phyloP scores from a whole-genome alignment of 2,329 filamentous ascomycete species.

The Hymenoscyphus infarciens region DNA sequence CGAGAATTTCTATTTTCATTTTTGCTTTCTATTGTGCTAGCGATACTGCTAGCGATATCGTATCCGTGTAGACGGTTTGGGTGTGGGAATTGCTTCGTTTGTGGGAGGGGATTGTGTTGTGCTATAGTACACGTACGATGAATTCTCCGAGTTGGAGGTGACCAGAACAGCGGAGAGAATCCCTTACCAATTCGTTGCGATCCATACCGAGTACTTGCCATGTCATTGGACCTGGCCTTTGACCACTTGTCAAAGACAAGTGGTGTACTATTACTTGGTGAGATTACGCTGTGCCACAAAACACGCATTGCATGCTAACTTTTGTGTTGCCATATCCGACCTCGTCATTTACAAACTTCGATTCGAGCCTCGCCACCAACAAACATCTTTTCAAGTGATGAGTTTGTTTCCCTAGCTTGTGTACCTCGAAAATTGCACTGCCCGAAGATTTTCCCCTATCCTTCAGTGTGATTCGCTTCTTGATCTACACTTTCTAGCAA shows the following conservation, averaged over 20 bases:
- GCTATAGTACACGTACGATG: not conserved
- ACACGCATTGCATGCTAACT: not conserved
- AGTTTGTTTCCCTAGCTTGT: not conserved
- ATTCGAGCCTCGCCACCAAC: not conserved
- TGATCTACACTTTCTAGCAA: not conserved
- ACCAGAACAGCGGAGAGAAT: too few relatives aligned
- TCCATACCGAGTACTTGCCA: not conserved
- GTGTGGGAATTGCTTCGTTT: not conserved
- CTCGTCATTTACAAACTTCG: slow-evolving; percentile 6
- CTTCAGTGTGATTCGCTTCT: not conserved
- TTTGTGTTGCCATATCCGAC: slow-evolving; percentile 8
- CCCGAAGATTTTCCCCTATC: not conserved
- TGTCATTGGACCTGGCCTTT: not conserved
- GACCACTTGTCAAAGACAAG: too few relatives aligned
- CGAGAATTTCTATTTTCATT: not conserved
- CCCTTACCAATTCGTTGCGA: too few relatives aligned
- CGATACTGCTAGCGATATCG: not conserved
- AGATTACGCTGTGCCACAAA: not conserved
- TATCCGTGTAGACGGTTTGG: not conserved
- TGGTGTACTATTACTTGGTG: not conserved
- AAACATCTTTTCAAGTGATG: not conserved
- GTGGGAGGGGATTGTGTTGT: not conserved
- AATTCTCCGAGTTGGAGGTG: not conserved
- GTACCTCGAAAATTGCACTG: not conserved
- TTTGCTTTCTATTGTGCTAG: not conserved